These are phyloP conservation scores for Morella rubra DNA, from an alignment of 306 rosid genomes.

Conservation along the genomic window DNA sequence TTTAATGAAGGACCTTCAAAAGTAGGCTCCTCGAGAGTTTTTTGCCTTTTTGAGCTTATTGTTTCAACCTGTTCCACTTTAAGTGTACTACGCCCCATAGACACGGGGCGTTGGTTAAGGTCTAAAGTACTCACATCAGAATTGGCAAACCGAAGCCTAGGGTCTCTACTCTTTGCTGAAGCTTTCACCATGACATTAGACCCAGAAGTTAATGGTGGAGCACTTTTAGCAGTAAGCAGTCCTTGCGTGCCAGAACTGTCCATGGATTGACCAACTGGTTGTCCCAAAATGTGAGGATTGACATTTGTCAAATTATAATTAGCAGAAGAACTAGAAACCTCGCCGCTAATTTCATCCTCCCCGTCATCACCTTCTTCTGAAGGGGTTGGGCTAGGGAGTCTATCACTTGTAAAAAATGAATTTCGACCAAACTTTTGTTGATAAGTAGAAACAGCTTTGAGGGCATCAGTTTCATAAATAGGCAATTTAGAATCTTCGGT, in stretches of 20 bases:
- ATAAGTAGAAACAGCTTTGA: slow-evolving; percentile 84
- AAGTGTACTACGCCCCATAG: slow-evolving; percentile 43
- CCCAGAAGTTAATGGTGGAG: slow-evolving; percentile 35
- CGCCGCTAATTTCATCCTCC: slow-evolving; percentile 56
- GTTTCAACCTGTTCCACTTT: slow-evolving; percentile 52
- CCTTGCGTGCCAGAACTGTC: slow-evolving; percentile 47
- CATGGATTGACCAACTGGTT: slow-evolving; percentile 33
- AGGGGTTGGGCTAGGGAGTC: slow-evolving; percentile 98
- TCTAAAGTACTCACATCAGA: slow-evolving; percentile 53
- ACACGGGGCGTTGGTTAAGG: slow-evolving; percentile 46
- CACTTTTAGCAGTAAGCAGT: slow-evolving; percentile 34
- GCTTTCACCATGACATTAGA: slow-evolving; percentile 46
- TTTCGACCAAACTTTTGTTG: slow-evolving; percentile 90
- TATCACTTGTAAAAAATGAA: slow-evolving; percentile 60
- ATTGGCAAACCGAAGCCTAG: slow-evolving; percentile 77
- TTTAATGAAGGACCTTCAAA: slow-evolving; percentile 55
- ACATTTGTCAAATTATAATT: slow-evolving; percentile 34
- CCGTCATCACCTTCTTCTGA: slow-evolving; percentile 64
- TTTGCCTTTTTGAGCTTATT: slow-evolving; percentile 64
- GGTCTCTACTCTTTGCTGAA: slow-evolving; percentile 82
- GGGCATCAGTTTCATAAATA: slow-evolving; percentile 81
- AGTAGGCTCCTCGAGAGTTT: slow-evolving; percentile 52
- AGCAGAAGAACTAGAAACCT: slow-evolving; percentile 65
- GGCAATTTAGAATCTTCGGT: slow-evolving; percentile 50
- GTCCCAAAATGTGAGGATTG: slow-evolving; percentile 40